Evolutionary conservation across 768 basidiomycete genomes (phyloP).

Genomic region (Lyophyllum atratum): DNA sequence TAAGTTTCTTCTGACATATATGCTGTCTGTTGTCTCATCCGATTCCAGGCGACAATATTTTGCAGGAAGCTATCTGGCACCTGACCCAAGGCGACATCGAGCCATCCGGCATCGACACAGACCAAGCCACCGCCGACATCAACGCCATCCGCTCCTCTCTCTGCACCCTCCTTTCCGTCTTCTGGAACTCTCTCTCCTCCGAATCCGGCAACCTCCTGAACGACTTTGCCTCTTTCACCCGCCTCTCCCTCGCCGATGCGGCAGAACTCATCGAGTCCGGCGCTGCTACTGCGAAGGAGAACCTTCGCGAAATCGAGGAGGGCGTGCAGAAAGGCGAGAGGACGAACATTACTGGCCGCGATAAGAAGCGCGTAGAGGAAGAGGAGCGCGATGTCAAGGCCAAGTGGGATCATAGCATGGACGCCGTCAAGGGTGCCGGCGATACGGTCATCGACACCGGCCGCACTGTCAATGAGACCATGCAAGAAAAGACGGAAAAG

Average conservation of each 20-base stretch:
- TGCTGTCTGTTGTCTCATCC: background rate
- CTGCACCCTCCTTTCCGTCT: slow-evolving; percentile 48
- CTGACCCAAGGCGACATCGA: slow-evolving; percentile 55
- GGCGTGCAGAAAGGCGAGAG: slow-evolving; percentile 64
- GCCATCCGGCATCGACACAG: slow-evolving; percentile 31
- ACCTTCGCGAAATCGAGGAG: slow-evolving; percentile 54
- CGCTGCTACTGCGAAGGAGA: slow-evolving; percentile 53
- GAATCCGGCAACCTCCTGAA: slow-evolving; percentile 56
- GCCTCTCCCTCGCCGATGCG: slow-evolving; percentile 66
- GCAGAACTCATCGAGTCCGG: slow-evolving; percentile 58
- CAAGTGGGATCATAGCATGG: slow-evolving; percentile 69
- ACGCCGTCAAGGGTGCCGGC: slow-evolving; percentile 59
- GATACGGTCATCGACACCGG: slow-evolving; percentile 55
- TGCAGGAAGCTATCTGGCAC: slow-evolving; percentile 71
- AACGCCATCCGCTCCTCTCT: slow-evolving; percentile 51
- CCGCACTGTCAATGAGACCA: slow-evolving; percentile 42
- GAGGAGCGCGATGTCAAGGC: slow-evolving; percentile 49
- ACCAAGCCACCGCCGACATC: slow-evolving; percentile 52
- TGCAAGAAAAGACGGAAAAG: slow-evolving; percentile 46
- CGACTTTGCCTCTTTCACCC: slow-evolving; percentile 66
- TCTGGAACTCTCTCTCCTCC: slow-evolving; percentile 54
- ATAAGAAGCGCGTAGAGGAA: slow-evolving; percentile 48
- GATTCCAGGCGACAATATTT: slow-evolving; percentile 55
- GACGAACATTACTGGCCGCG: slow-evolving; percentile 52
- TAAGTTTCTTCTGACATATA: slow-evolving; percentile 20